phyloP scores from a whole-genome alignment of 2,329 filamentous ascomycete species.

The Rutstroemia sp. region DNA sequence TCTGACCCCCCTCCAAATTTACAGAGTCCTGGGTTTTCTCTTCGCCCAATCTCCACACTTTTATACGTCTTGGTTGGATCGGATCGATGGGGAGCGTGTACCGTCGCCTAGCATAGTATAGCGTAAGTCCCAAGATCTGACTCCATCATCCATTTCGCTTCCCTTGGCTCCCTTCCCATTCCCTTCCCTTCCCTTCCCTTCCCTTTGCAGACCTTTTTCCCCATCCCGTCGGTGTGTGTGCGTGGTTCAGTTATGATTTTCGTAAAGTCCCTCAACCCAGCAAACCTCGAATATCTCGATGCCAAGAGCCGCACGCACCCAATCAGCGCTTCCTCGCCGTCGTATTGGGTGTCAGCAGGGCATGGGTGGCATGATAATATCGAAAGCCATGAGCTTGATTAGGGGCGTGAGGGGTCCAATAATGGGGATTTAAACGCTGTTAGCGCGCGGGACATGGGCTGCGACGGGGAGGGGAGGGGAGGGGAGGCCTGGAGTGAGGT shows the following conservation, averaged over 20 bases:
- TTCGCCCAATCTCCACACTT: background rate
- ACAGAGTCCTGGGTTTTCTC: background rate
- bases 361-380: constrained; percentile 8
- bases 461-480: too few species aligned
- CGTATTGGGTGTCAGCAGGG: constrained; percentile 7
- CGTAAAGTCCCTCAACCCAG: constrained; percentile 2
- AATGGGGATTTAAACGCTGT: constrained; percentile 9
- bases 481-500: too few species aligned
- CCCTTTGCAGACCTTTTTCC: background rate
- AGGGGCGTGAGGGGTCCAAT: constrained; percentile 2
- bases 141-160: background rate
- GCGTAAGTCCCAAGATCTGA: too few species aligned
- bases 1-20: too few species aligned
- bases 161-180: too few species aligned
- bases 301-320: constrained; percentile 4
- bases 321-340: background rate
- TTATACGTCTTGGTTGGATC: too few species aligned
- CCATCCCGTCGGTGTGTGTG: constrained; percentile 4
- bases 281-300: constrained; percentile 4
- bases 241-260: constrained; percentile 1
- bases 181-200: background rate
- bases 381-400: constrained; percentile 8
- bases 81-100: too few species aligned
- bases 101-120: too few species aligned
- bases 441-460: constrained; percentile 2